Base-by-base conservation (phyloP, 2,329 filamentous ascomycete genomes). In the Fusarium xyrophilum region DNA sequence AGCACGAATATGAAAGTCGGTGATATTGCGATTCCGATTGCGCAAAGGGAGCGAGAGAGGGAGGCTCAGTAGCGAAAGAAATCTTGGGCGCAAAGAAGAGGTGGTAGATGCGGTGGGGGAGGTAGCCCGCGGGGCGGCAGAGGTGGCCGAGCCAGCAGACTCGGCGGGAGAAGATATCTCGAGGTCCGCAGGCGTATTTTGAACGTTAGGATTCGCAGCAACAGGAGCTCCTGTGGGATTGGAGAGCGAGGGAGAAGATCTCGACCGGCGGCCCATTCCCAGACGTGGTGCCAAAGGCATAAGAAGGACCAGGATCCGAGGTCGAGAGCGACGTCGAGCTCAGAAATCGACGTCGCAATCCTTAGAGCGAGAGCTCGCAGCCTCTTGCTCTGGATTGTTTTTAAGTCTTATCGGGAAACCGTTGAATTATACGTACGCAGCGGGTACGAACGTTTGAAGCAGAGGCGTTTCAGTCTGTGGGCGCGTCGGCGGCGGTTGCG, bases 1-100 rank as follows among this genome's bases (percentile, higher is more conserved):
- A 51, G 91, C 87, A 69, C 88, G 86, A 77, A 96, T 88, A 78
- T 92, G 88, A 80, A 93, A 96, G 76, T 95, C 92, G 80, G 88
- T 84, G 71, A 93, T 83, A 77, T 91, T 88, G 73, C 91, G 89
- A 60, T 79, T 82, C 60, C 84, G 82, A 63, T 82, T 82, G 46
- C 84, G 82, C 62, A 86, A 78, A 50, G 83, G 82, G 14, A 85
- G 78, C 40, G 81, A 78, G 60, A 86, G 80, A 46, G 84, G 83
- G 47, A 85, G 79, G 58, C 80, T 79, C 66, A 88, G 78, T 56
- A 85, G 84, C 68, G 85, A 86, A 71, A 88, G 79, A 67, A 88
- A 80, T 59, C 75, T 71, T 28, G 77, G 71, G 43, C 76, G 74
- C 64, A 75, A 73, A 46, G 74, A 68, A 23, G 73, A 64, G 36